These are phyloP conservation scores for Calonectria naviculata DNA, from an alignment of 2,329 filamentous ascomycete species.

Conservation along the genomic window DNA sequence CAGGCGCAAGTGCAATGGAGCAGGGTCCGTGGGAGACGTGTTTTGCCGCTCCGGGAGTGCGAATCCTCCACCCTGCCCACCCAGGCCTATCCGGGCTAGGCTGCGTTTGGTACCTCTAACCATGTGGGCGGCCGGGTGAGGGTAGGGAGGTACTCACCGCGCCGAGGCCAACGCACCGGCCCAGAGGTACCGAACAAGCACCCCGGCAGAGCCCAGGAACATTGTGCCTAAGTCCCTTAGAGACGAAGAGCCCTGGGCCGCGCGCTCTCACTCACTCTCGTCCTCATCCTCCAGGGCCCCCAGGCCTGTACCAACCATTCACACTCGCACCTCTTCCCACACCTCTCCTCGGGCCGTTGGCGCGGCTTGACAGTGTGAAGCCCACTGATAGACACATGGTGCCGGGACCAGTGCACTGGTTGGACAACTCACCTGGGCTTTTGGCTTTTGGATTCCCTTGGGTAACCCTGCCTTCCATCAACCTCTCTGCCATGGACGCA, in stretches of 20 bases:
- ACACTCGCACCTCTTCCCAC: conserved; percentile 18
- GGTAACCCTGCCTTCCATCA: conserved; percentile 23
- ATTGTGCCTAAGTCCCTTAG: conserved; percentile 16
- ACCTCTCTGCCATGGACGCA: conserved; percentile 21
- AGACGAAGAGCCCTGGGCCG: conserved; percentile 20
- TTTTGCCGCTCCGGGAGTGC: neutral
- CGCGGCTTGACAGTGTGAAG: conserved; percentile 40
- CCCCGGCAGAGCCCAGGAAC: conserved; percentile 7
- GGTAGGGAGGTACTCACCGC: conserved; percentile 9
- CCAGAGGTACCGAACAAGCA: conserved; percentile 5
- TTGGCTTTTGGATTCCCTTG: conserved; percentile 33
- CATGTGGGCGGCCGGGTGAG: conserved; percentile 14
- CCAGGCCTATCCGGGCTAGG: conserved; percentile 12
- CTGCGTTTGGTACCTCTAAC: conserved; percentile 5
- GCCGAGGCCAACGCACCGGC: neutral
- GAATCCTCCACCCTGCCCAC: neutral
- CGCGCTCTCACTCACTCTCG: neutral
- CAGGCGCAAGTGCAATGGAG: conserved; percentile 8
- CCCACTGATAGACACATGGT: conserved; percentile 35
- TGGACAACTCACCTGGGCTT: conserved; percentile 29
- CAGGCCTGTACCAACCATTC: conserved; percentile 20
- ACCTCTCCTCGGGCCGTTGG: conserved; percentile 40
- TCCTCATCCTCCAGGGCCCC: neutral
- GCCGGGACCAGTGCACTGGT: conserved; percentile 32
- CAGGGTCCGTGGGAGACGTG: conserved; percentile 3